Conservation (phyloP, 371 early-diverging fungal genomes). For the Syncephalastrum racemosum region DNA sequence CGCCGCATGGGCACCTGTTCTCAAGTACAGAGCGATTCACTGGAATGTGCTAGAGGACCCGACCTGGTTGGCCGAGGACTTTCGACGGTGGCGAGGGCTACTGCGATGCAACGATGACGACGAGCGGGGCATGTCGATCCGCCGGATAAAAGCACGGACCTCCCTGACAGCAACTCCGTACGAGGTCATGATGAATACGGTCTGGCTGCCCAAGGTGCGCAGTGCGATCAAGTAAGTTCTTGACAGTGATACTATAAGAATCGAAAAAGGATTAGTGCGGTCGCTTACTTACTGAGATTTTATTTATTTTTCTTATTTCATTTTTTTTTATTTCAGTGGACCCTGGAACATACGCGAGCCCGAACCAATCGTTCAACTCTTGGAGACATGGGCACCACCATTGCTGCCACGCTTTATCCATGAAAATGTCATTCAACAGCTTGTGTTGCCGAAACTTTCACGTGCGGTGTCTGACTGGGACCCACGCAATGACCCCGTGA, state of each 20-base stretch:
- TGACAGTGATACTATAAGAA: neutral
- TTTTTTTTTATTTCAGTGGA: constrained; percentile 47
- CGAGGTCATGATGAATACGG: constrained; percentile 73
- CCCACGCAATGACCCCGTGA: constrained; percentile 64
- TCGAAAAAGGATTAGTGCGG: too few species aligned
- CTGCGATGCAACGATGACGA: constrained; percentile 38
- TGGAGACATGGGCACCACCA: constrained; percentile 74
- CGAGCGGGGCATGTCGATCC: constrained; percentile 12
- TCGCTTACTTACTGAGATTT: neutral
- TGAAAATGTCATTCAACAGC: constrained; percentile 73
- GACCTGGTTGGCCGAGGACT: constrained; percentile 47
- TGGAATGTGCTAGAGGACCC: constrained; percentile 77
- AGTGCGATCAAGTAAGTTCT: constrained; percentile 72
- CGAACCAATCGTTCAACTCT: constrained; percentile 62
- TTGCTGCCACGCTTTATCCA: constrained; percentile 72
- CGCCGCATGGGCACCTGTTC: constrained; percentile 59
- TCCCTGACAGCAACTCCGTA: constrained; percentile 68
- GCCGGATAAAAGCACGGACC: constrained; percentile 8
- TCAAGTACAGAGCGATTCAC: constrained; percentile 48
- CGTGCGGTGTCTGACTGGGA: constrained; percentile 69
- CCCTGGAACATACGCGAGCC: constrained; percentile 72
- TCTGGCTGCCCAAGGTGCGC: constrained; percentile 80
- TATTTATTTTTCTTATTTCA: constrained; percentile 2
- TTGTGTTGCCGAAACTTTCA: constrained; percentile 74
- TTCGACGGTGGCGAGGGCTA: constrained; percentile 56